phyloP scores from a whole-genome alignment of 129 eudicot species.

The Deinandra increscens region DNA sequence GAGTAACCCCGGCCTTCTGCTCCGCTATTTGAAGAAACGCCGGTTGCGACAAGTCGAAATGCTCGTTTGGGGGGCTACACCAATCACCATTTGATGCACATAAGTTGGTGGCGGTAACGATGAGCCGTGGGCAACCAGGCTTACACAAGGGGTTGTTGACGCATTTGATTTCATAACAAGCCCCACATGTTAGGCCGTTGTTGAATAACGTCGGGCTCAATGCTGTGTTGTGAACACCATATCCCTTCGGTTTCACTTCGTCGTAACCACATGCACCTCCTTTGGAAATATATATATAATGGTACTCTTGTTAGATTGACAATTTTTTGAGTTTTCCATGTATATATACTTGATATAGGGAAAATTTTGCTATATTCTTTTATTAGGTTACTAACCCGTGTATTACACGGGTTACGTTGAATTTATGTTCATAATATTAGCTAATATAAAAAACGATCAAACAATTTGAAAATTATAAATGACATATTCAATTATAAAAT shows the following conservation, averaged over 20 bases:
- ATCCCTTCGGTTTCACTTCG: constrained; percentile 37
- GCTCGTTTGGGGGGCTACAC: constrained; percentile 67
- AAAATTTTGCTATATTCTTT: too few species aligned
- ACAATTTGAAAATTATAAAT: too few species aligned
- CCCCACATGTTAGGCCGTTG: constrained; percentile 57
- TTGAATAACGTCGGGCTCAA: constrained; percentile 60
- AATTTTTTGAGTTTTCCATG: too few species aligned
- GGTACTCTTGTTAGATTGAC: neutral
- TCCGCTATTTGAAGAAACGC: constrained; percentile 55
- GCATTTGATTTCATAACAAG: constrained; percentile 66
- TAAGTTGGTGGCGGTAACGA: constrained; percentile 58
- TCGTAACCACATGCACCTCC: constrained; percentile 80
- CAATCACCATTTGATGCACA: constrained; percentile 71
- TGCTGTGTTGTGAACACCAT: constrained; percentile 51
- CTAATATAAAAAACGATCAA: too few species aligned
- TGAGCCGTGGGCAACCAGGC: constrained; percentile 36
- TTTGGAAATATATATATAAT: constrained; percentile 13
- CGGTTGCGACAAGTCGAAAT: constrained; percentile 65
- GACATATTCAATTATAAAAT: too few species aligned
- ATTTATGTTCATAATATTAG: too few species aligned
- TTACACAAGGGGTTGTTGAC: constrained; percentile 46
- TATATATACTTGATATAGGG: too few species aligned
- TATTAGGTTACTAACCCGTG: too few species aligned
- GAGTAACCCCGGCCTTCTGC: constrained; percentile 62
- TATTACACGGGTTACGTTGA: too few species aligned